Evolutionary conservation across 2,329 filamentous ascomycete genomes (phyloP), one percentile per base, ranked within the genome.

Genomic region (Sclerotinia minor): DNA sequence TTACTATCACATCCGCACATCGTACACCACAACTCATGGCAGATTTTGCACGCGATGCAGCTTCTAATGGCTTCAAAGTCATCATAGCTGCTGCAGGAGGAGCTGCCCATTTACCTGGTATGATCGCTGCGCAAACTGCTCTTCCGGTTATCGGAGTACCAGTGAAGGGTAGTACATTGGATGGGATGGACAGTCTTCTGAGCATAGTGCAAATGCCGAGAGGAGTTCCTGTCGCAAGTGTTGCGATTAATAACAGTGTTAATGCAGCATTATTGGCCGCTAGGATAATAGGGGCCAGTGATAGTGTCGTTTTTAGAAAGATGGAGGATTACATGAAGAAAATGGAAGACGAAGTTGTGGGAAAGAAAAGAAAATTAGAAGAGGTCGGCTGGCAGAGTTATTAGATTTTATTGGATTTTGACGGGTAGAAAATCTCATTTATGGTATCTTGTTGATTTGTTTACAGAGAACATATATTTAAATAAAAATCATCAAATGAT

Each of bases 1-100:
- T 87, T 21, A 87, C 87, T 74, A 94, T 95, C 75, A 94, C 91
- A 0, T 94, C 91, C 2, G 92, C 92, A 0, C 91, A 94, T 78
- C 84, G 91, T 45, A 94, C 90, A 2, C 89, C 90, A 3, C 80
- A 84, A 54, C 85, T 84, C 72, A 93, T 94, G 89, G 85, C 84
- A 59, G 80, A 87, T 68, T 86, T 92, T 59, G 89, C 89, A 8
- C 58, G 65, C 5, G 65, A 68, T 6, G 75, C 75, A 4, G 74
- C 66, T 3, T 70, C 69, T 0, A 70, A 69, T 21, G 75, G 75
- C 3, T 73, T 75, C 35, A 74, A 74, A 67, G 75, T 24, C 19
- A 77, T 76, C 9, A 83, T 82, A 35, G 82, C 83, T 19, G 90
- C 90, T 19, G 90, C 90, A 0, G 90, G 90, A 17, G 90, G 90